phyloP scores from a whole-genome alignment of 176 grass and related monocot genomes.

The Cymbopogon citratus region DNA sequence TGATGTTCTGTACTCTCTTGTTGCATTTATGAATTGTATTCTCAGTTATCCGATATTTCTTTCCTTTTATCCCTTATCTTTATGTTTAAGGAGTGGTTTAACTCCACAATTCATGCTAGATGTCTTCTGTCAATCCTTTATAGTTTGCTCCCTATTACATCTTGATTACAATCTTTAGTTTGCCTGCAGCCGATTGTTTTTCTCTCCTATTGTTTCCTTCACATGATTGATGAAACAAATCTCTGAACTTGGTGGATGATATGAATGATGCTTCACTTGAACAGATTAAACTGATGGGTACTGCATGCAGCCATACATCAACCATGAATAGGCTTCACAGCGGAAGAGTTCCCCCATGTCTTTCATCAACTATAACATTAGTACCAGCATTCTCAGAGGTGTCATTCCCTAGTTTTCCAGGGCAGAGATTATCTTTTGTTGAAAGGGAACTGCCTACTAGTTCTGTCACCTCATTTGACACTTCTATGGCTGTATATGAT shows the following conservation, averaged over 20 bases:
- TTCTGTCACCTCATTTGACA: conserved; percentile 7
- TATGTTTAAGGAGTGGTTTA: background rate
- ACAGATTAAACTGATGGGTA: conserved; percentile 15
- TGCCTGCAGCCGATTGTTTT: background rate
- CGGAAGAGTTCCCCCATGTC: background rate
- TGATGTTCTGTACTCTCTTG: background rate
- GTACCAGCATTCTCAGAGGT: conserved; percentile 22
- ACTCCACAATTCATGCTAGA: conserved; percentile 10
- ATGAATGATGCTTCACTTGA: background rate
- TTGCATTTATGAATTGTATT: background rate
- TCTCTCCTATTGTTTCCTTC: background rate
- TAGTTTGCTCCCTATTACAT: background rate
- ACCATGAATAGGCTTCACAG: conserved; percentile 25
- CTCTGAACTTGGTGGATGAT: background rate
- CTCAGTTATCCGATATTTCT: background rate
- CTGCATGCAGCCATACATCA: conserved; percentile 17
- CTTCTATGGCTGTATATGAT: conserved; percentile 9
- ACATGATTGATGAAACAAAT: background rate
- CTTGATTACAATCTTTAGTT: conserved; percentile 15
- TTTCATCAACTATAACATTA: conserved; percentile 19
- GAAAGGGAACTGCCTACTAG: conserved; percentile 5
- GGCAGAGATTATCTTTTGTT: background rate
- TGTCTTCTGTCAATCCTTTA: background rate
- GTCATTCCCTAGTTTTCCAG: conserved; percentile 16
- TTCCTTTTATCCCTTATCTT: background rate